Percentiles rank a stretch among this genome's conserved stretches.
These are phyloP conservation scores for Neobulgaria alba DNA, from an alignment of 2,329 filamentous ascomycete genomes.

Conservation along the genomic window DNA sequence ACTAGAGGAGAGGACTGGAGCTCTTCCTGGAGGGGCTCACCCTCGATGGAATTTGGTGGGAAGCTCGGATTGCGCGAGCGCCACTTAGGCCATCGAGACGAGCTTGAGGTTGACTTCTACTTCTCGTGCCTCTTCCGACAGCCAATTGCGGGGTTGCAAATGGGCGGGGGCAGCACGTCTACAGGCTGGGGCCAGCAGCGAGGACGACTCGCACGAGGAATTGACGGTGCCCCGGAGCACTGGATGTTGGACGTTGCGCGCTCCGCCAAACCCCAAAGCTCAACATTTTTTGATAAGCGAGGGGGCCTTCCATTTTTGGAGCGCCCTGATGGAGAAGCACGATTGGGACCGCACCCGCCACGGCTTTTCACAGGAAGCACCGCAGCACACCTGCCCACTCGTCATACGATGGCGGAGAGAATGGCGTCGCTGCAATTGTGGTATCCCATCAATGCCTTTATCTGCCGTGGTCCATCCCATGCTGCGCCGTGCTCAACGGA, in stretches of 20 bases:
- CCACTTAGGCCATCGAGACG: too few species aligned
- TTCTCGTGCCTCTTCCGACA: too few species aligned
- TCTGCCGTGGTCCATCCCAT: background rate
- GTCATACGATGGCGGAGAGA: too few species aligned
- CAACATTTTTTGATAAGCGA: background rate
- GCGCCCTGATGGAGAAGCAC: background rate
- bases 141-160: too few species aligned
- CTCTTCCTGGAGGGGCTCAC: too few species aligned
- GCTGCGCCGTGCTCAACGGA: too few species aligned
- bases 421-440: too few species aligned
- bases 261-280: background rate
- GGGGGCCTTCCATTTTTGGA: background rate
- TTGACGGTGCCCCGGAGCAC: background rate
- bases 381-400: background rate
- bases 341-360: background rate
- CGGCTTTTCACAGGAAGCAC: background rate
- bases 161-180: too few species aligned
- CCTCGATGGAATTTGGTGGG: too few species aligned
- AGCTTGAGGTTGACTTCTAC: too few species aligned
- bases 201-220: background rate
- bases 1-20: background rate
- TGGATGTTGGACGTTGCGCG: background rate
- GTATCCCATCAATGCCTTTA: background rate
- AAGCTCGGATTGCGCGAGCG: too few species aligned
- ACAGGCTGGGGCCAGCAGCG: too few species aligned